Evolutionary conservation across 2,329 filamentous ascomycete genomes (phyloP).

Genomic region (Didymella keratinophila): DNA sequence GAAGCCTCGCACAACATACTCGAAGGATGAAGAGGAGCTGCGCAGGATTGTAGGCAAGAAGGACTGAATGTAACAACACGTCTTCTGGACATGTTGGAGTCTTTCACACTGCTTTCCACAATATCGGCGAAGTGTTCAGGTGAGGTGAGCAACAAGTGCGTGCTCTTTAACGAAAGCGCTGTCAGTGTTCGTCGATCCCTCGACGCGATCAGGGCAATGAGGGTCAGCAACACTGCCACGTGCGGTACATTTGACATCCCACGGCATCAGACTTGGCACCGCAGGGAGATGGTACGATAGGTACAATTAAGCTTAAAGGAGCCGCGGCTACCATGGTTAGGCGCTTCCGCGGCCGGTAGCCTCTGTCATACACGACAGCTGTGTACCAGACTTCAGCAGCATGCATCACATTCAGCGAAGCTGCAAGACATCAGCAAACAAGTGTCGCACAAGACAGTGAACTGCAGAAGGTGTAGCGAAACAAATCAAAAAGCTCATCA

Average conservation of each 20-base stretch:
- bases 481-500: conserved; percentile 2
- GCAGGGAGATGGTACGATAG: conserved; percentile 7
- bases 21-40: conserved; percentile 50
- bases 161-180: neutral
- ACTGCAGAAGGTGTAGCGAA: conserved; percentile 17
- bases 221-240: conserved; percentile 4
- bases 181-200: neutral
- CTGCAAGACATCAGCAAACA: conserved; percentile 7
- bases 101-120: neutral
- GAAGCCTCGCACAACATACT: conserved; percentile 41
- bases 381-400: conserved; percentile 8
- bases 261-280: conserved; percentile 10
- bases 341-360: conserved; percentile 36
- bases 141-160: neutral
- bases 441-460: conserved; percentile 10
- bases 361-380: conserved; percentile 17
- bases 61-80: conserved; percentile 22
- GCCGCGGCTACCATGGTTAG: conserved; percentile 6
- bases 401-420: conserved; percentile 7
- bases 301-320: conserved; percentile 5
- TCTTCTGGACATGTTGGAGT: neutral
- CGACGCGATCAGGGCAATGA: neutral
- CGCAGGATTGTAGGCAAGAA: conserved; percentile 50
- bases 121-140: conserved; percentile 1
- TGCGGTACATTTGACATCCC: conserved; percentile 1